Evolutionary conservation across 257 asterid genomes (phyloP).

Genomic region (Nicotiana noctiflora): DNA sequence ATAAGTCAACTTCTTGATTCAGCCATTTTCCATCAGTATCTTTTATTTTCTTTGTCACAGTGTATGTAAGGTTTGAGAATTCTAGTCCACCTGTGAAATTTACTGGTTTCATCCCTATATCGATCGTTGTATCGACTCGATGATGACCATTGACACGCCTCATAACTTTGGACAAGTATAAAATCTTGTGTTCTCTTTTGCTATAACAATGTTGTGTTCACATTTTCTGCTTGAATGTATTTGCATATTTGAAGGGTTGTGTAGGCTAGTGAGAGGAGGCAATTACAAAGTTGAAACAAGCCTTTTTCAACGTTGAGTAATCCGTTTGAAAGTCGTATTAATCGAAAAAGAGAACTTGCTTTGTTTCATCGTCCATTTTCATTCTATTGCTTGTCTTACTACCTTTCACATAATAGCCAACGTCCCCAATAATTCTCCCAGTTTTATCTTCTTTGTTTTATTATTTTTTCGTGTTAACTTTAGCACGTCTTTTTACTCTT

Average conservation of each 20-base stretch:
- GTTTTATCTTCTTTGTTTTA: not conserved
- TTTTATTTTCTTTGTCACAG: constrained; percentile 48
- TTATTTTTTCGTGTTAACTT: not conserved
- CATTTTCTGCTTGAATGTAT: not conserved
- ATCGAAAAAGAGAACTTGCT: constrained; percentile 13
- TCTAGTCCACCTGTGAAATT: constrained; percentile 47
- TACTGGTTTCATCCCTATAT: constrained; percentile 33
- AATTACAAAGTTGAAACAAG: constrained; percentile 25
- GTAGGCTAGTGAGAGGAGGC: constrained; percentile 31
- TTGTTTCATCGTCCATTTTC: constrained; percentile 26
- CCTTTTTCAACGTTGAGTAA: constrained; percentile 27
- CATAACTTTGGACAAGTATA: constrained; percentile 17
- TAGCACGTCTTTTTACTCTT: no score
- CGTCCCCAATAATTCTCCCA: not conserved
- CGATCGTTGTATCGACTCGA: constrained; percentile 23
- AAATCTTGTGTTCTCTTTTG: not conserved
- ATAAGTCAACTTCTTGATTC: constrained; percentile 45
- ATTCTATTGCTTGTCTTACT: not conserved
- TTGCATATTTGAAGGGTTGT: no score
- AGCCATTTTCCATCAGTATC: constrained; percentile 45
- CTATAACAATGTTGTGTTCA: not conserved
- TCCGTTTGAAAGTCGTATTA: constrained; percentile 30
- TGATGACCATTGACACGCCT: constrained; percentile 14
- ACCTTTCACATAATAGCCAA: not conserved
- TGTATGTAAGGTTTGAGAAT: constrained; percentile 45